Conservation (phyloP, 2,329 filamentous ascomycete species). For the Drechslera avenae region DNA sequence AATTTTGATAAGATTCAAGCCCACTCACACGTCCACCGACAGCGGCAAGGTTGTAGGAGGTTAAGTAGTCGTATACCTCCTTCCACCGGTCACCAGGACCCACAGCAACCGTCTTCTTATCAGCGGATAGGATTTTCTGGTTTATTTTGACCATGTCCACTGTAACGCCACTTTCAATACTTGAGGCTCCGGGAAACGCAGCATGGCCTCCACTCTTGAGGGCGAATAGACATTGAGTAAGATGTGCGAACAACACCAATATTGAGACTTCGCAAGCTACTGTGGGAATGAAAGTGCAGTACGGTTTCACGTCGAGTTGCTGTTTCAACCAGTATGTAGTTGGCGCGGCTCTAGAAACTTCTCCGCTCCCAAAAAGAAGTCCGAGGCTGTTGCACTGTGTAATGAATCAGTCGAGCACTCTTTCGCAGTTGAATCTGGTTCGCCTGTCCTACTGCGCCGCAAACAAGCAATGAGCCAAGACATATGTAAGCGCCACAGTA, state of each 20-base stretch:
- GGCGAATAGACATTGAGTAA: slow-evolving; percentile 46
- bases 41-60: slow-evolving; percentile 28
- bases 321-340: slow-evolving; percentile 20
- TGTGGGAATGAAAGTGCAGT: slow-evolving; percentile 22
- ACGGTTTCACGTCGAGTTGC: slow-evolving; percentile 16
- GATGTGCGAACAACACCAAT: slow-evolving; percentile 18
- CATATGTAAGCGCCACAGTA: too few relatives aligned
- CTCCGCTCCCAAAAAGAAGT: slow-evolving; percentile 19
- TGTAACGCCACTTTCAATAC: slow-evolving; percentile 51
- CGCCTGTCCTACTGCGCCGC: too few relatives aligned
- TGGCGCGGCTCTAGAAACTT: slow-evolving; percentile 13
- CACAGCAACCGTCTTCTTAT: slow-evolving; percentile 33
- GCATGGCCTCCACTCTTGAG: slow-evolving; percentile 54
- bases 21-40: slow-evolving; percentile 36
- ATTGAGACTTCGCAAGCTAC: slow-evolving; percentile 19
- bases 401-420: too few relatives aligned
- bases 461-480: too few relatives aligned
- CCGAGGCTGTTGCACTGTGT: too few relatives aligned
- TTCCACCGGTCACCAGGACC: slow-evolving; percentile 44
- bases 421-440: too few relatives aligned
- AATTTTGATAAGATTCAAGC: too few relatives aligned
- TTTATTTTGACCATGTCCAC: slow-evolving; percentile 48
- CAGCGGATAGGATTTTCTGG: slow-evolving; percentile 28
- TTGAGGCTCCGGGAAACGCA: slow-evolving; percentile 48
- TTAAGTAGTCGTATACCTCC: slow-evolving; percentile 39